These are phyloP conservation scores for Phytopythium helicoides DNA, from an alignment of 352 stramenopile genomes.

Conservation along the genomic window DNA sequence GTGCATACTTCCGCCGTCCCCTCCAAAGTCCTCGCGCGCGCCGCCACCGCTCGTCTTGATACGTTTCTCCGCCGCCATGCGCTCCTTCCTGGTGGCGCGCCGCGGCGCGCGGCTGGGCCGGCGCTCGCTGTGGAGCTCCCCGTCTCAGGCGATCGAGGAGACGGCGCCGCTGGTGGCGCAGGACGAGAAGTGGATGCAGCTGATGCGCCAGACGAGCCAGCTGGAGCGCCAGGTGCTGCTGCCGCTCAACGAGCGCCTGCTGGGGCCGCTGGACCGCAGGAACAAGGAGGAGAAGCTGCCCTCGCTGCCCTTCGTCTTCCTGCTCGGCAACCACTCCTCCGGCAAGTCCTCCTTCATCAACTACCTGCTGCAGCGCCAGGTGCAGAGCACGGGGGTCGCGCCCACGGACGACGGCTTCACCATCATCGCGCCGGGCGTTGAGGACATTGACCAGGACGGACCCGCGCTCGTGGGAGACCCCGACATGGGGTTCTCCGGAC, in stretches of 20 bases:
- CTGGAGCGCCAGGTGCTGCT: conserved; percentile 72
- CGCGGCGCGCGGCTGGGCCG: conserved; percentile 3
- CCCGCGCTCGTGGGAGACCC: conserved; percentile 95
- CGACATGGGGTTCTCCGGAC: conserved; percentile 96
- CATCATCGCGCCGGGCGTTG: conserved; percentile 95
- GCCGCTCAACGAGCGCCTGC: conserved; percentile 81
- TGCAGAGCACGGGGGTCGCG: conserved; percentile 99
- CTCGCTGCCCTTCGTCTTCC: conserved; percentile 97
- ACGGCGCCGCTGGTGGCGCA: conserved; percentile 13
- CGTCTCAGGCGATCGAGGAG: conserved; percentile 22
- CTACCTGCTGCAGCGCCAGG: conserved; percentile 92
- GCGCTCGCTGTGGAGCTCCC: conserved; percentile 17
- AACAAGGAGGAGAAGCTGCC: conserved; percentile 91
- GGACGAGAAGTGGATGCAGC: conserved; percentile 79
- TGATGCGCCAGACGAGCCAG: conserved; percentile 82
- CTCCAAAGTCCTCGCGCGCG: too few species aligned
- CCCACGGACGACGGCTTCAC: conserved; percentile 99
- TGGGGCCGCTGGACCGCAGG: conserved; percentile 86
- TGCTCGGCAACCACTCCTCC: conserved; percentile 98
- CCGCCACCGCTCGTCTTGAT: too few species aligned
- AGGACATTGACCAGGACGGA: conserved; percentile 97
- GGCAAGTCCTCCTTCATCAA: conserved; percentile 99
- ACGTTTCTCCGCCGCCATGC: neutral
- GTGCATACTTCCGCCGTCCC: too few species aligned
- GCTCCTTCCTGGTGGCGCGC: neutral